Base-by-base conservation (phyloP, 2,329 filamentous ascomycete species). In the Nothopassalora personata region DNA sequence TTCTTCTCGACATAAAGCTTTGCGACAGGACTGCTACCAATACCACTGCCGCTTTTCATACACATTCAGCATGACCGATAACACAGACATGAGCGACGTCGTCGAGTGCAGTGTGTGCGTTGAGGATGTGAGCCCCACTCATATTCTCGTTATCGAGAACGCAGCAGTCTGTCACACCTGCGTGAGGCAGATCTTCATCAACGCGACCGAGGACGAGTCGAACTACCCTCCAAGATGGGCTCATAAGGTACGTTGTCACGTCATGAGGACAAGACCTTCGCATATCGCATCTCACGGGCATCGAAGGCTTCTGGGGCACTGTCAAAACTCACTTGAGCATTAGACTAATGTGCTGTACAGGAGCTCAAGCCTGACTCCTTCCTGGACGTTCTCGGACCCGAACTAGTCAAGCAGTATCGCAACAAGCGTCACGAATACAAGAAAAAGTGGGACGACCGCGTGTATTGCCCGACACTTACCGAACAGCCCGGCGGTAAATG, bases 171-270 rank as follows among this genome's bases (percentile, higher is more conserved):
- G 63, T 55, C 33, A 56, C 43, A 7, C 11, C 53, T 65, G 63
- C 55, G 54, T 65, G 51, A 51, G 27, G 19, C 39, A 54, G 19
- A 60, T 62, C 30, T 66, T 66, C 56, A 31, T 23, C 11, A 53
- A 59, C 19, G 57, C 64, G 23, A 36, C 59, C 11, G 28, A 34
- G 18, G 43, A 57, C 54, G 64, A 66, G 49, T 23, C 50, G 31
- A 56, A 58, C 50, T 64, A 58, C 39, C 62, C 64, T 18, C 56
- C 62, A 19, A 39, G 39, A 18, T 66, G 61, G 62, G 64, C 48
- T 36, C 13, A 23, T 31, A 23, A 23, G 23, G 23, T 23, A 23
- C 23, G 23, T 23, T 23, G 23, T 23, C 23, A 3, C 2, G 3
- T 23, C 23, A 23, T 3, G 23, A 23, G 23, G 23, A 23, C 23